These are phyloP conservation scores for Helminthosporium solani DNA, from an alignment of 2,329 filamentous ascomycete species.

Conservation along the genomic window DNA sequence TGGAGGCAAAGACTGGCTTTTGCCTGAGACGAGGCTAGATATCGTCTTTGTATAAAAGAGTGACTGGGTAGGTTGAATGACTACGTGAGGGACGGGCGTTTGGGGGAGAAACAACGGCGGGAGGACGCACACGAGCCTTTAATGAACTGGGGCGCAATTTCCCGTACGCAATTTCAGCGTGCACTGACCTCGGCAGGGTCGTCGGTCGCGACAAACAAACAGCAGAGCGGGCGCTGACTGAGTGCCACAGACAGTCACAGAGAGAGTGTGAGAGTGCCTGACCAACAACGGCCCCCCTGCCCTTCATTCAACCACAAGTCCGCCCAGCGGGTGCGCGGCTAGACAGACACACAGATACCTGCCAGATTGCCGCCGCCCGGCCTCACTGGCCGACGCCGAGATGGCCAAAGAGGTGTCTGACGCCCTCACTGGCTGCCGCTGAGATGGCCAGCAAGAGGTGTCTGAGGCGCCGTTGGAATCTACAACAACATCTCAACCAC, in stretches of 20 bases:
- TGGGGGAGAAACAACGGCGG: constrained; percentile 23
- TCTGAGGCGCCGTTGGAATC: no score
- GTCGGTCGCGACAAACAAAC: no score
- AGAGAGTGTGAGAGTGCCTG: no score
- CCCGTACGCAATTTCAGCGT: constrained; percentile 7
- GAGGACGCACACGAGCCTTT: constrained; percentile 19
- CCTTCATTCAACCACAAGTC: neutral
- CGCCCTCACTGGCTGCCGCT: neutral
- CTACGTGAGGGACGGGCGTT: constrained; percentile 22
- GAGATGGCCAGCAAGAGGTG: no score
- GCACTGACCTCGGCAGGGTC: neutral
- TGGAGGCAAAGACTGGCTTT: constrained; percentile 5
- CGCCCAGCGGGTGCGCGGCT: neutral
- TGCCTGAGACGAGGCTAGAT: neutral
- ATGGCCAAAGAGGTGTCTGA: no score
- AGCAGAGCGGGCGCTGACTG: no score
- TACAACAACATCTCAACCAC: no score
- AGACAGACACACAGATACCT: neutral
- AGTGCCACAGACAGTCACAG: no score
- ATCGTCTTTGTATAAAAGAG: constrained; percentile 7
- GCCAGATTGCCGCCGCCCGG: neutral
- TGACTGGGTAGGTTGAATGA: constrained; percentile 9
- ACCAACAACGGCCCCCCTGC: neutral
- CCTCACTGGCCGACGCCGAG: neutral
- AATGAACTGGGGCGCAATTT: constrained; percentile 27